Conservation (phyloP, 352 stramenopile genomes). For the Blastocystis sp. region DNA sequence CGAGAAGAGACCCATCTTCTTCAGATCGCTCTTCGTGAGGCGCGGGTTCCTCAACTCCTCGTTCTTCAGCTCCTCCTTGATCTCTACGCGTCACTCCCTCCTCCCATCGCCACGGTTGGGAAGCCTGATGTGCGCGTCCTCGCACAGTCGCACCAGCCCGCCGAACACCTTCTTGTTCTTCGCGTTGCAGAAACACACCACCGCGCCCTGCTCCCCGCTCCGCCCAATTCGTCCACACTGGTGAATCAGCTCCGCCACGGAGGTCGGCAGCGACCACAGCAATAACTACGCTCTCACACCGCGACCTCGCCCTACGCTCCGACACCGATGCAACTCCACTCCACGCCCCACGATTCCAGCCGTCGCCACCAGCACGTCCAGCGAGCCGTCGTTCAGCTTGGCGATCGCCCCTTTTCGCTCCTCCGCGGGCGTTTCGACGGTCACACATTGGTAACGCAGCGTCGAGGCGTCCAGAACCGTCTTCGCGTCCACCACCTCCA, state of each 20-base stretch:
- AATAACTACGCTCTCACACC: not conserved
- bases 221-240: conserved; percentile 33
- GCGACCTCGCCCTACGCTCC: not conserved
- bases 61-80: conserved; percentile 26
- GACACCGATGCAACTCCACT: conserved; percentile 9
- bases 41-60: not conserved
- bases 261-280: conserved; percentile 56
- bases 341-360: conserved; percentile 46
- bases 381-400: not conserved
- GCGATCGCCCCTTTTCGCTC: not conserved
- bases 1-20: not conserved
- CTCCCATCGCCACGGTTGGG: not conserved
- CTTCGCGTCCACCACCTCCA: conserved; percentile 31
- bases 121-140: conserved; percentile 20
- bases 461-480: not conserved
- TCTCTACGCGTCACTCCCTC: not conserved
- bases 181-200: conserved; percentile 53
- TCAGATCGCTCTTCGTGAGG: not conserved
- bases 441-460: not conserved
- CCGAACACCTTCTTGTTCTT: conserved; percentile 57
- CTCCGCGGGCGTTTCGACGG: conserved; percentile 24
- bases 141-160: conserved; percentile 30
- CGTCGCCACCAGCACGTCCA: conserved; percentile 45
- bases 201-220: not conserved
- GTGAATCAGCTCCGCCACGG: conserved; percentile 53